Evolutionary conservation across 2,329 filamentous ascomycete species (phyloP).

Genomic region (Pseudogymnoascus sp.): DNA sequence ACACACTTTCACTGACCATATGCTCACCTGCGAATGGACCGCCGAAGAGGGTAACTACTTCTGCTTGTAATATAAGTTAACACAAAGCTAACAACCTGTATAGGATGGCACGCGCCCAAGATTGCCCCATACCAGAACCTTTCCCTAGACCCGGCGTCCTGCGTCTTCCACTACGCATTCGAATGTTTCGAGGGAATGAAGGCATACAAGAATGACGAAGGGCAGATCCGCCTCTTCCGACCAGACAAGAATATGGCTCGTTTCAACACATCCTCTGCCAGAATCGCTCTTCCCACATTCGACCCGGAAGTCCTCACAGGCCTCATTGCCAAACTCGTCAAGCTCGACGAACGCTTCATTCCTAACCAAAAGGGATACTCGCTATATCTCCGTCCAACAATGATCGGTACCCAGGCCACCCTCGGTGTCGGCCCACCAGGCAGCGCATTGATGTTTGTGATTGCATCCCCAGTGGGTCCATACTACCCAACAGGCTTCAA

Average conservation of each 20-base stretch:
- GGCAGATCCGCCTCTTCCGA: conserved; percentile 78
- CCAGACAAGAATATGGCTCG: conserved; percentile 95
- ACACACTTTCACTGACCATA: conserved; percentile 94
- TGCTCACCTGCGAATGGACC: conserved; percentile 93
- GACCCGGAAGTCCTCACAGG: conserved; percentile 66
- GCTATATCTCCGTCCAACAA: conserved; percentile 87
- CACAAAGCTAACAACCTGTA: background rate
- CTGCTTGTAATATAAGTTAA: background rate
- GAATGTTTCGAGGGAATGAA: conserved; percentile 99
- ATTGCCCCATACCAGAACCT: conserved; percentile 97
- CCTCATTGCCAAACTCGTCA: conserved; percentile 71
- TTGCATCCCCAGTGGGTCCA: conserved; percentile 90
- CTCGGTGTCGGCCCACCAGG: conserved; percentile 89
- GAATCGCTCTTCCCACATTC: conserved; percentile 90
- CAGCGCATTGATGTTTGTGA: conserved; percentile 86
- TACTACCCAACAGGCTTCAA: conserved; percentile 99
- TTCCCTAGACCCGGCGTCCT: conserved; percentile 88
- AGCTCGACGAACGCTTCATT: conserved; percentile 83
- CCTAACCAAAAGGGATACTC: conserved; percentile 82
- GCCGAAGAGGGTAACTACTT: conserved; percentile 48
- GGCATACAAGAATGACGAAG: conserved; percentile 83
- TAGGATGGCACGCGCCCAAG: conserved; percentile 67
- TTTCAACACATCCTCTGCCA: conserved; percentile 81
- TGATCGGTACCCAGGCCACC: conserved; percentile 94
- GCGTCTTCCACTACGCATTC: conserved; percentile 98